phyloP scores from a whole-genome alignment of 1,139 yeast genomes.

The Diutina siamensis region DNA sequence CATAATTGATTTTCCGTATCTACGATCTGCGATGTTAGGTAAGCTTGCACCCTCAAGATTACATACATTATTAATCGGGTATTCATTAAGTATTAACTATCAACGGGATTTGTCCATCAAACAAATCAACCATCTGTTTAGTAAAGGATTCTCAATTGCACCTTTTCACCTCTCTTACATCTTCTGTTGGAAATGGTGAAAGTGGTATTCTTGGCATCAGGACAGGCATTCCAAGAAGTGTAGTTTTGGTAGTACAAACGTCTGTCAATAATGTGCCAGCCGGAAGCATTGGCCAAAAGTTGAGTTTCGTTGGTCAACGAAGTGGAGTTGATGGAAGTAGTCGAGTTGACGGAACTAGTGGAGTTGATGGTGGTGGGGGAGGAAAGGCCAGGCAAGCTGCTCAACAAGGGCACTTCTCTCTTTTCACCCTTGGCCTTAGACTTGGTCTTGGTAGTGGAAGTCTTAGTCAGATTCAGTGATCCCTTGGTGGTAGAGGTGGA shows the following conservation, averaged over 20 bases:
- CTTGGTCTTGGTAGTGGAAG: not conserved
- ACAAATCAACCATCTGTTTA: not conserved
- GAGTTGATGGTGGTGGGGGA: not conserved
- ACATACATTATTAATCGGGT: too few species aligned
- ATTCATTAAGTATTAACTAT: too few species aligned
- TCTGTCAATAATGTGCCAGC: conserved; percentile 1
- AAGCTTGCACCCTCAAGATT: too few species aligned
- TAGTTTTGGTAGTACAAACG: not conserved
- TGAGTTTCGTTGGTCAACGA: not conserved
- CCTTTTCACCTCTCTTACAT: conserved; percentile 5
- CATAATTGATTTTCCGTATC: too few species aligned
- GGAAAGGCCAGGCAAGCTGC: not conserved
- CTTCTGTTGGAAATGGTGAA: not conserved
- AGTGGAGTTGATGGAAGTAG: not conserved
- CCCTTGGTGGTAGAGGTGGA: not conserved
- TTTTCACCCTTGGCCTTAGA: not conserved
- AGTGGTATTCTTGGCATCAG: not conserved
- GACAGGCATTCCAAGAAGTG: conserved; percentile 1
- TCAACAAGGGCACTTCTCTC: too few species aligned
- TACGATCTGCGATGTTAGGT: too few species aligned
- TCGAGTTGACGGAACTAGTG: not conserved
- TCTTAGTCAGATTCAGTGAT: not conserved
- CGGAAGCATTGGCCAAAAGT: not conserved
- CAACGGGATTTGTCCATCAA: not conserved
- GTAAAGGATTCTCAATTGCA: conserved; percentile 1